These are phyloP conservation scores for Hypoxylon intermedium DNA, from an alignment of 495 filamentous ascomycete species.

Conservation along the genomic window DNA sequence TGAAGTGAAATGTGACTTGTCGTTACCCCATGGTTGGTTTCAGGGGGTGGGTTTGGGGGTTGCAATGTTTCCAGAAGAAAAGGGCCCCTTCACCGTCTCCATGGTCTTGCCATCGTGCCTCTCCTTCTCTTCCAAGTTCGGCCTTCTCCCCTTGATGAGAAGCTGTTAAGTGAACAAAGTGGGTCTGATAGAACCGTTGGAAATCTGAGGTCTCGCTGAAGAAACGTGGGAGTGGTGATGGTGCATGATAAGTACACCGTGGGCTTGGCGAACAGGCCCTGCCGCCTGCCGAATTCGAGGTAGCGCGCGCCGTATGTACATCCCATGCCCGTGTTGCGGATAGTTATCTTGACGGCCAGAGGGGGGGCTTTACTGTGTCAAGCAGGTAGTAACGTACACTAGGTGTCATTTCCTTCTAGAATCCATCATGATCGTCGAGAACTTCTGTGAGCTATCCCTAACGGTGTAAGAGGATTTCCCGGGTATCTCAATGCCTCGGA, in stretches of 20 bases:
- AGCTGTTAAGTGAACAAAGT: constrained; percentile 21
- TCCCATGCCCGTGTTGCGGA: constrained; percentile 18
- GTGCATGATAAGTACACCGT: constrained; percentile 33
- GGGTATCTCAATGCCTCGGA: constrained; percentile 13
- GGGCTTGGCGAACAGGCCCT: constrained; percentile 10
- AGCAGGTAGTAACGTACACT: constrained; percentile 19
- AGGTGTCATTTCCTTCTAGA: constrained; percentile 35
- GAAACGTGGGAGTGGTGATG: constrained; percentile 33
- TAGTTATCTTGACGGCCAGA: constrained; percentile 15
- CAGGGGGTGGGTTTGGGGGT: constrained; percentile 13
- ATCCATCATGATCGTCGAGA: constrained; percentile 23
- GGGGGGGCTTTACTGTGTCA: constrained; percentile 20
- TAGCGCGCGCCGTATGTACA: constrained; percentile 27
- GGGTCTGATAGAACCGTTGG: constrained; percentile 22
- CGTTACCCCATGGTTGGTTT: constrained; percentile 20
- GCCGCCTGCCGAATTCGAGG: constrained; percentile 35
- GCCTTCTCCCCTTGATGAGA: constrained; percentile 32
- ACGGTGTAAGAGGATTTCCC: constrained; percentile 25
- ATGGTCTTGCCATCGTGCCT: constrained; percentile 10
- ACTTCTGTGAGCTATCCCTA: constrained; percentile 17
- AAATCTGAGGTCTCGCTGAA: constrained; percentile 25
- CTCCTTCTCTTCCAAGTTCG: constrained; percentile 22
- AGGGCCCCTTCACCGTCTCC: background rate
- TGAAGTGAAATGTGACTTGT: constrained; percentile 21
- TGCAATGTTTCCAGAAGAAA: constrained; percentile 14